phyloP scores from a whole-genome alignment of 768 basidiomycete genomes.

The Calocybe gangraenosa region DNA sequence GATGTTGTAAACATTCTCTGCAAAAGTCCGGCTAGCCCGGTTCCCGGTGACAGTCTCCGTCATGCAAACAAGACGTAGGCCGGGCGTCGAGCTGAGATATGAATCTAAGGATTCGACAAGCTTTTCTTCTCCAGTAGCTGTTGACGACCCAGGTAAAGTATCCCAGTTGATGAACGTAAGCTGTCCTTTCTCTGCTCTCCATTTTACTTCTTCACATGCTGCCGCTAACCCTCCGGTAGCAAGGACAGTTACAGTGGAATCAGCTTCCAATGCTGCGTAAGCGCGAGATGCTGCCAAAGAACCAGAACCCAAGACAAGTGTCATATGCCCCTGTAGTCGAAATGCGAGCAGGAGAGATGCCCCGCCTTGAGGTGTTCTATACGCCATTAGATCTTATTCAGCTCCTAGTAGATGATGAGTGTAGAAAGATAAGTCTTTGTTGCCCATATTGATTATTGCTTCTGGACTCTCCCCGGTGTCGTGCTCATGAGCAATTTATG shows the following conservation, averaged over 20 bases:
- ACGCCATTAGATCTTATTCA: conserved; percentile 15
- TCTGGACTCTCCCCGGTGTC: conserved; percentile 15
- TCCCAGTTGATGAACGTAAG: conserved; percentile 57
- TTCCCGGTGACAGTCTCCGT: conserved; percentile 68
- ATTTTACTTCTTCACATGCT: conserved; percentile 70
- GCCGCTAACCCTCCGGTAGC: conserved; percentile 40
- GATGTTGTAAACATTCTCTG: conserved; percentile 49
- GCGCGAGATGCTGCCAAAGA: conserved; percentile 80
- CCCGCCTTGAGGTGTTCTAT: conserved; percentile 45
- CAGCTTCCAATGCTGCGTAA: conserved; percentile 78
- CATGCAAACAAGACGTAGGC: conserved; percentile 59
- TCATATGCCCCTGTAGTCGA: conserved; percentile 44
- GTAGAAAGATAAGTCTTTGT: conserved; percentile 2
- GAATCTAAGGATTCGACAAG: conserved; percentile 45
- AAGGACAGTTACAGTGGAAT: conserved; percentile 65
- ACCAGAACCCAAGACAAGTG: conserved; percentile 77
- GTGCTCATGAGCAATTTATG: conserved; percentile 26
- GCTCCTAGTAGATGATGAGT: conserved; percentile 12
- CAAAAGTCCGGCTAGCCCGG: conserved; percentile 41
- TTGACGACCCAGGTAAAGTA: conserved; percentile 32
- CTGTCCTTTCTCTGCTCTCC: conserved; percentile 54
- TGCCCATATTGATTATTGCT: not conserved
- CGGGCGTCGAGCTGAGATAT: conserved; percentile 32
- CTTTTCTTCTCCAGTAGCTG: conserved; percentile 22
- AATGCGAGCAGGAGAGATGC: conserved; percentile 82